Evolutionary conservation across 202 grass and related monocot genomes (phyloP).

Genomic region (Dendrocalamus latiflorus): DNA sequence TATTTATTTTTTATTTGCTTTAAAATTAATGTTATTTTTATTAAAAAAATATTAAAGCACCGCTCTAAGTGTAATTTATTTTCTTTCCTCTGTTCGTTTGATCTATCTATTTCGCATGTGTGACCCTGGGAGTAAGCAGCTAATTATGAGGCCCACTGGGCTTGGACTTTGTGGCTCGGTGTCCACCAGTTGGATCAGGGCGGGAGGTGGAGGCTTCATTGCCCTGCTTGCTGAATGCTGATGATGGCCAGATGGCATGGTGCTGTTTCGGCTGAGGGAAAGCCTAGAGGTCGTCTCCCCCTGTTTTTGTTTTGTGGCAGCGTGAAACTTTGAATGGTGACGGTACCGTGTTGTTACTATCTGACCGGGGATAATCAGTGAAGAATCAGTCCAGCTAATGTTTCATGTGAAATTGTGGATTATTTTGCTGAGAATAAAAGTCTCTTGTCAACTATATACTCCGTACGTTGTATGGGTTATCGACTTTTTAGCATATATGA

Average conservation of each 20-base stretch:
- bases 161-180: slow-evolving; percentile 34
- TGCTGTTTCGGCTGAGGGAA: neutral
- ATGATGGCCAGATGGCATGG: neutral
- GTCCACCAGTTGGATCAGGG: neutral
- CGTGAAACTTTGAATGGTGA: neutral
- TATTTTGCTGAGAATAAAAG: too few relatives aligned
- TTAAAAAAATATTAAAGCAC: too few relatives aligned
- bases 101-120: slow-evolving; percentile 37
- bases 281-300: neutral
- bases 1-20: too few relatives aligned
- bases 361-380: neutral
- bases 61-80: neutral
- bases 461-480: too few relatives aligned
- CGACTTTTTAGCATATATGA: too few relatives aligned
- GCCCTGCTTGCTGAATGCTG: neutral
- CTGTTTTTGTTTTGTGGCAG: neutral
- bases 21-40: too few relatives aligned
- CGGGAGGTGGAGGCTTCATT: neutral
- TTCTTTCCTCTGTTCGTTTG: neutral
- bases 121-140: slow-evolving; percentile 31
- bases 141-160: slow-evolving; percentile 48
- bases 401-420: neutral
- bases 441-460: too few relatives aligned
- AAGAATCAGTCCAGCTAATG: neutral
- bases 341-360: neutral